Evolutionary conservation across 257 asterid genomes (phyloP).

Genomic region (Scutellaria baicalensis): DNA sequence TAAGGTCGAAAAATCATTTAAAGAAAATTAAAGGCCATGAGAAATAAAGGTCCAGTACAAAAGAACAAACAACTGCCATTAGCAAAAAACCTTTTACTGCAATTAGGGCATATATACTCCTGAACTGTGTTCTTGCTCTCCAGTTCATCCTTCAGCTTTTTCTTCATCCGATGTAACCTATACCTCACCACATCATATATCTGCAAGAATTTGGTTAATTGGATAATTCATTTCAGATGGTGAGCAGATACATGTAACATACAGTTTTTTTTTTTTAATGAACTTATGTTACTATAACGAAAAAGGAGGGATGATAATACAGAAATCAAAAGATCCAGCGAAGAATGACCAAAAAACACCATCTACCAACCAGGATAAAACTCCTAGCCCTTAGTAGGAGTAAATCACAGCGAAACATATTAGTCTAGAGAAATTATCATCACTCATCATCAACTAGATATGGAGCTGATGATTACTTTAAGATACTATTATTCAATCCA

Average conservation of each 20-base stretch:
- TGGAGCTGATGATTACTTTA: not conserved
- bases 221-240: not conserved
- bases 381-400: no score
- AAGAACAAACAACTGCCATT: not conserved
- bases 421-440: not conserved
- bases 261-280: not conserved
- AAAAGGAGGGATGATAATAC: no score
- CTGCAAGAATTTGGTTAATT: conserved; percentile 30
- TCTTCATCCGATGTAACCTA: conserved; percentile 87
- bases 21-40: not conserved
- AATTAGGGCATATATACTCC: conserved; percentile 83
- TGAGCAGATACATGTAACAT: not conserved
- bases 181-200: conserved; percentile 88
- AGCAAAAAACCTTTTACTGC: conserved; percentile 59
- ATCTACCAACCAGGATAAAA: no score
- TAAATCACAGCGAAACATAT: not conserved
- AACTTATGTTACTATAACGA: no score
- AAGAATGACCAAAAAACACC: no score
- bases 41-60: not conserved
- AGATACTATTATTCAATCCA: not conserved
- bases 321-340: no score
- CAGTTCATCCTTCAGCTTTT: conserved; percentile 84
- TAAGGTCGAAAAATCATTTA: not conserved
- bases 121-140: conserved; percentile 89
- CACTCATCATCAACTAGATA: not conserved